A percentile compares a stretch with the other conserved stretches of the same genome.
Evolutionary conservation across 2,329 filamentous ascomycete species (phyloP).

Genomic region (Neocucurbitaria cava): DNA sequence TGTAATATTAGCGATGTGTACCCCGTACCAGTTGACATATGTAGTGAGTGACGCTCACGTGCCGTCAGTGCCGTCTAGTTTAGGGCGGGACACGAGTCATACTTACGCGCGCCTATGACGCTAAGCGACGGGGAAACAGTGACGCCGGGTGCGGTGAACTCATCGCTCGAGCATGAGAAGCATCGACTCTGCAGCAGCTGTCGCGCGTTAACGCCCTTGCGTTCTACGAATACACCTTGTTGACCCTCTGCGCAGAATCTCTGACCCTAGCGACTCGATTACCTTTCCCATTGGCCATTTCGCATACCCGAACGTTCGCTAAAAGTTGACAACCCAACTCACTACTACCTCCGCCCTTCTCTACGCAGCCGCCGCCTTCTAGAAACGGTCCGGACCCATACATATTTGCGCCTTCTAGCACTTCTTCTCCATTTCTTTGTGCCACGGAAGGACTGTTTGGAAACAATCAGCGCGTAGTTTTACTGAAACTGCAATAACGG

Average conservation of each 20-base stretch:
- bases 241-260: conserved; percentile 3
- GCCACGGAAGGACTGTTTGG: conserved; percentile 18
- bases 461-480: conserved; percentile 17
- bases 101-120: not conserved
- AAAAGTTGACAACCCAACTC: conserved; percentile 8
- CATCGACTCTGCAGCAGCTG: not conserved
- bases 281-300: not conserved
- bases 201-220: not conserved
- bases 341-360: conserved; percentile 10
- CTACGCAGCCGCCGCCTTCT: conserved; percentile 6
- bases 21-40: too few species aligned
- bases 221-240: not conserved
- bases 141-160: conserved; percentile 19
- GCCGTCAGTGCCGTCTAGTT: too few species aligned
- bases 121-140: conserved; percentile 14
- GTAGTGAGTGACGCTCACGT: too few species aligned
- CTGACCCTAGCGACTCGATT: not conserved
- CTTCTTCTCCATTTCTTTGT: conserved; percentile 16
- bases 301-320: conserved; percentile 3
- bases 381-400: not conserved
- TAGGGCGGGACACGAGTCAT: conserved; percentile 17
- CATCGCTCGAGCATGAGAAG: conserved; percentile 18
- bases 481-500: conserved; percentile 21
- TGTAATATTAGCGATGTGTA: too few species aligned
- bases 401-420: conserved; percentile 11